Evolutionary conservation across 2,329 filamentous ascomycete species (phyloP).

Genomic region (Paecilomyces sp.): DNA sequence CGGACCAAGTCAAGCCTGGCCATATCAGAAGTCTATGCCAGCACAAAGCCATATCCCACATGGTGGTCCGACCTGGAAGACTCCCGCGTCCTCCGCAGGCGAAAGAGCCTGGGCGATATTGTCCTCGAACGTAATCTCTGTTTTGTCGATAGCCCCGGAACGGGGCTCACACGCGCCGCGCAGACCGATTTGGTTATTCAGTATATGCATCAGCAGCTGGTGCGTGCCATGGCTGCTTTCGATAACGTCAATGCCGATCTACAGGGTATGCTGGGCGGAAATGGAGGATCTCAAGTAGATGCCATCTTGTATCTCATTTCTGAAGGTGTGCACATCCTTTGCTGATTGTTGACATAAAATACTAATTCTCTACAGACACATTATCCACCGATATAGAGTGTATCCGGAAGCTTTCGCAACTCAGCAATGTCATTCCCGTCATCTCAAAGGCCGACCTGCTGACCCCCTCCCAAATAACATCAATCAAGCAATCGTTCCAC

Average conservation of each 20-base stretch:
- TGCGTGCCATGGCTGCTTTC: constrained; percentile 54
- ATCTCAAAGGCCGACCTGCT: constrained; percentile 71
- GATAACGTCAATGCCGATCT: constrained; percentile 66
- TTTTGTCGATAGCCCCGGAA: constrained; percentile 75
- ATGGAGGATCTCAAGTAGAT: constrained; percentile 78
- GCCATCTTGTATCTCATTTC: constrained; percentile 75
- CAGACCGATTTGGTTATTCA: constrained; percentile 55
- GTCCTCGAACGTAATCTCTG: constrained; percentile 87
- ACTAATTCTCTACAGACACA: constrained; percentile 38
- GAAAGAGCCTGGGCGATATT: constrained; percentile 66
- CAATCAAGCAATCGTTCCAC: constrained; percentile 49
- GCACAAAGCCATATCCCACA: constrained; percentile 73
- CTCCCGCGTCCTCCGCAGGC: constrained; percentile 50
- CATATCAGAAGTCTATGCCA: constrained; percentile 66
- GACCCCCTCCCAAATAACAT: constrained; percentile 48
- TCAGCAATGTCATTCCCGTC: constrained; percentile 81
- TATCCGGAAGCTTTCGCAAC: constrained; percentile 59
- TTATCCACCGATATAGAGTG: constrained; percentile 62
- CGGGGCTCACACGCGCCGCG: constrained; percentile 46
- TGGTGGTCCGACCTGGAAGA: constrained; percentile 84
- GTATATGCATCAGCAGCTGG: constrained; percentile 66
- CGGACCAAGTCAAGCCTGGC: constrained; percentile 13
- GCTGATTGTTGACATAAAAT: constrained; percentile 5
- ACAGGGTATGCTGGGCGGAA: constrained; percentile 68
- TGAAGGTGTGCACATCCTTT: constrained; percentile 50